Evolutionary conservation across 2,329 filamentous ascomycete genomes (phyloP), one percentile per base, ranked within the genome.

Genomic region (Penicillium polonicum): DNA sequence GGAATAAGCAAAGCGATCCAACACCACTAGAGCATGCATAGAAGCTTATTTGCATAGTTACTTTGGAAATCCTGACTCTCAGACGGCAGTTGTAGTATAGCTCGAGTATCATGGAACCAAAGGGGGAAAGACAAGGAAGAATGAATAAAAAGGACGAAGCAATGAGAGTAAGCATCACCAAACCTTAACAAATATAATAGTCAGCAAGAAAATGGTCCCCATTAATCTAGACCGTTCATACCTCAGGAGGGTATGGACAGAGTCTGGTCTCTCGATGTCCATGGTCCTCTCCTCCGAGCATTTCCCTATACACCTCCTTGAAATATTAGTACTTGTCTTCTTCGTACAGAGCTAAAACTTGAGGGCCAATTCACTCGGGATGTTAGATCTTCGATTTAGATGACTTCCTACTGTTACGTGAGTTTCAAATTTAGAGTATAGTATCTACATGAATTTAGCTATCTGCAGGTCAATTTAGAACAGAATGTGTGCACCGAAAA

Each of bases 251-350:
- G 45, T 35, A 48, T 48, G 27, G 4, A 17, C 44, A 35, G 19
- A 48, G 15, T n/a, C 4, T 23, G 45, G 31, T 17, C 19, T 3
- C n/a, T 33, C n/a, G 5, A 45, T 45, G 25, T 45, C 6, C 29
- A 45, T 45, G 43, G 29, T 48, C 44, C 19, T 23, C 19, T 48
- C 45, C 45, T 48, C 45, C 45, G 45, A 19, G 19, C 45, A 12
- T 48, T 35, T 29, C 29, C 29, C 13, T 35, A 35, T 35, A 48
- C 2, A 5, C 29, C 13, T 48, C 29, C 13, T 48, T 35, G 4
- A 12, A 17, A n/a, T 17, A 7, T 12, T 7, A 8, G 8, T 35
- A 0, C 2, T 25, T 48, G 2, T 17, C 29, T 35, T 23, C 13
- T 17, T 31, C 1, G 23, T 10, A 42, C 42, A 51, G 36, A n/a